Percentiles rank a stretch among this genome's conserved stretches.
phyloP scores from a whole-genome alignment of 148 eudicot genomes.

The Amaranthus palmeri region DNA sequence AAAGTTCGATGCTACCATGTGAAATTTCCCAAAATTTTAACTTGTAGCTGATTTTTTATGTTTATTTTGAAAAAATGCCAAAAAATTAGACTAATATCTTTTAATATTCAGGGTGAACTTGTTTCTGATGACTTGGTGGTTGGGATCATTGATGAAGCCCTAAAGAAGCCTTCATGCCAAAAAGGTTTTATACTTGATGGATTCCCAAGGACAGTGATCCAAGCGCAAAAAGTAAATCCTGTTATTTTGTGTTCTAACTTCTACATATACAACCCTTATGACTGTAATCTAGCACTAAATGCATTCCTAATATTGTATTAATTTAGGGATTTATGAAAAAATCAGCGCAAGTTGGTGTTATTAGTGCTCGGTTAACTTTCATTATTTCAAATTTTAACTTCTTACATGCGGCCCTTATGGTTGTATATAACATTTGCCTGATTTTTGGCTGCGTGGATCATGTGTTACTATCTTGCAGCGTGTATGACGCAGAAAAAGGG shows the following conservation, averaged over 20 bases:
- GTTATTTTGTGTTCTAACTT: neutral
- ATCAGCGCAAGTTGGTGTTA: no score
- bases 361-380: no score
- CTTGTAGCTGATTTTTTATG: neutral
- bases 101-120: constrained; percentile 64
- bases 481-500: neutral
- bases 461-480: neutral
- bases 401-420: no score
- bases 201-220: constrained; percentile 90
- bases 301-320: no score
- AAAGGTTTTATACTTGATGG: constrained; percentile 98
- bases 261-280: no score
- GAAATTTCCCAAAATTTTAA: no score
- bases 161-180: constrained; percentile 86
- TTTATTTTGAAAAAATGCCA: neutral
- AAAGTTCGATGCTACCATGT: no score
- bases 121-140: constrained; percentile 92
- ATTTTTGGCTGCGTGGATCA: neutral
- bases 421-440: no score
- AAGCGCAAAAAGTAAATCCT: constrained; percentile 66
- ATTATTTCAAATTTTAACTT: no score
- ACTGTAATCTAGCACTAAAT: no score
- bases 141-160: constrained; percentile 86
- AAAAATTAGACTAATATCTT: neutral
- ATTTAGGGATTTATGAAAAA: no score